phyloP scores from a whole-genome alignment of 1,284 basidiomycete genomes.

The Cutaneotrichosporon cavernicola region DNA sequence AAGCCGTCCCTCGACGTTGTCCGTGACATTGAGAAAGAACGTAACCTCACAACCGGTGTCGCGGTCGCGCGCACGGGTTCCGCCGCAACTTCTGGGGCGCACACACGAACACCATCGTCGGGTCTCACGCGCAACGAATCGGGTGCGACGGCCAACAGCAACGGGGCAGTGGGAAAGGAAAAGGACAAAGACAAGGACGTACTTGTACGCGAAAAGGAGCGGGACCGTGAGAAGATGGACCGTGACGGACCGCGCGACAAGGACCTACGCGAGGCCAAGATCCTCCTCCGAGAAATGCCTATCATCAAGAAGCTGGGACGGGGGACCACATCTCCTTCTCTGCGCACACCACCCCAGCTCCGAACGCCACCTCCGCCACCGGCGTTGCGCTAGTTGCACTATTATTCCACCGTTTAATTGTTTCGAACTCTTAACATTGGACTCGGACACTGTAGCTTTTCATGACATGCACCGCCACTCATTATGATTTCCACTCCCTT shows the following conservation, averaged over 20 bases:
- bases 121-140: not conserved
- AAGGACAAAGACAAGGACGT: not conserved
- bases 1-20: not conserved
- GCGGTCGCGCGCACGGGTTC: not conserved
- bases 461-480: not conserved
- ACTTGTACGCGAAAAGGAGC: not conserved
- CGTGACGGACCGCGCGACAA: not conserved
- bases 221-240: not conserved
- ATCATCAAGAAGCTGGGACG: not conserved
- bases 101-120: not conserved
- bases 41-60: not conserved
- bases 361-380: not conserved
- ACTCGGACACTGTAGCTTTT: not conserved
- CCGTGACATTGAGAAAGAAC: not conserved
- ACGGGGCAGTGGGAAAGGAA: not conserved
- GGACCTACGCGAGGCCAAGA: conserved; percentile 3
- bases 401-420: not conserved
- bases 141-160: not conserved
- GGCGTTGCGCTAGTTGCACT: not conserved
- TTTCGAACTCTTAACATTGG: not conserved
- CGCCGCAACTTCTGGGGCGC: not conserved
- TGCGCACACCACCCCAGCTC: conserved; percentile 1
- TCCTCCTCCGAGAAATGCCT: conserved; percentile 2
- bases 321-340: not conserved
- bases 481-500: not conserved